These are phyloP conservation scores for Syncephalastrum sp. DNA, from an alignment of 371 early-diverging fungal genomes.

Conservation along the genomic window DNA sequence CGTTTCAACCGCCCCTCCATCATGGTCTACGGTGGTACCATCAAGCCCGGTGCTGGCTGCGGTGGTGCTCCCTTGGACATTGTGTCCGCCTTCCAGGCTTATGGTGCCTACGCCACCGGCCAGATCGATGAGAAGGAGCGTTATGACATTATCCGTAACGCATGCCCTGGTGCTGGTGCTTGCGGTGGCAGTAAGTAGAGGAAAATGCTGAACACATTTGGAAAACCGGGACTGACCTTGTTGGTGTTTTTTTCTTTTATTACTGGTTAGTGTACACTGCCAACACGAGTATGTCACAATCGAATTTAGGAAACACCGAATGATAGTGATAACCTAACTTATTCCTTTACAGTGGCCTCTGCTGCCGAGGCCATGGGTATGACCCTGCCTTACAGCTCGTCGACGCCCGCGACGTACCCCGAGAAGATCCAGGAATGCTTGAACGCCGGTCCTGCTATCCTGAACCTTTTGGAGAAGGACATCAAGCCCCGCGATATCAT, in stretches of 20 bases:
- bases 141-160: slow-evolving; percentile 79
- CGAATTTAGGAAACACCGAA: too few relatives aligned
- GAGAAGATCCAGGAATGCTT: slow-evolving; percentile 88
- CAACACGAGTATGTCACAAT: slow-evolving; percentile 78
- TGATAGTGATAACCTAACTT: neutral
- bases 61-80: slow-evolving; percentile 80
- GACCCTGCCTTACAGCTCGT: slow-evolving; percentile 90
- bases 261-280: slow-evolving; percentile 85
- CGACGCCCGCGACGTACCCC: slow-evolving; percentile 83
- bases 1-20: slow-evolving; percentile 91
- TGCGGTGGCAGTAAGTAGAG: slow-evolving; percentile 82
- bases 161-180: slow-evolving; percentile 97
- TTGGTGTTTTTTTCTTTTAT: neutral
- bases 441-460: slow-evolving; percentile 80
- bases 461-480: slow-evolving; percentile 80
- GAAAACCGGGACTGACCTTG: slow-evolving; percentile 2
- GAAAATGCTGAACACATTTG: slow-evolving; percentile 43
- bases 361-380: slow-evolving; percentile 97
- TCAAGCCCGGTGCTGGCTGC: slow-evolving; percentile 70
- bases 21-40: slow-evolving; percentile 87
- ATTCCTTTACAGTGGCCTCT: slow-evolving; percentile 70
- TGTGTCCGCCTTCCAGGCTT: slow-evolving; percentile 94
- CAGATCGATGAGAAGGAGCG: slow-evolving; percentile 85
- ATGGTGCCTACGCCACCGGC: slow-evolving; percentile 90
- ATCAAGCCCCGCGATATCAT: slow-evolving; percentile 93